Evolutionary conservation across 2,329 filamentous ascomycete genomes (phyloP).

Genomic region (Lasiodiplodia sp.): DNA sequence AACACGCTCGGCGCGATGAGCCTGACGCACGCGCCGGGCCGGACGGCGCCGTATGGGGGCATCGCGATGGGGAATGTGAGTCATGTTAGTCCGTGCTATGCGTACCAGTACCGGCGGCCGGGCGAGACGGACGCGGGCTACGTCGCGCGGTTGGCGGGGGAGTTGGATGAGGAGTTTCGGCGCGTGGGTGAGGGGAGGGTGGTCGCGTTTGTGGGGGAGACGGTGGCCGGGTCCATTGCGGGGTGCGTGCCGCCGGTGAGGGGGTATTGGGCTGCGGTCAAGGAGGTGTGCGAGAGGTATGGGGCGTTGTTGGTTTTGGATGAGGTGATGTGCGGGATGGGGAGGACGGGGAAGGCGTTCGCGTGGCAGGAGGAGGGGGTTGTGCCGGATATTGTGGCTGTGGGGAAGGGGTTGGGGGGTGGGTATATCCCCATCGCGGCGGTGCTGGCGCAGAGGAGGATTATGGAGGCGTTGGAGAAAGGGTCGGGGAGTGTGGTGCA

Average conservation of each 20-base stretch:
- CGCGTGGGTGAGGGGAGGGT: constrained; percentile 70
- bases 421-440: constrained; percentile 70
- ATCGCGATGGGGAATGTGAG: constrained; percentile 61
- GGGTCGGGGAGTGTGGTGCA: constrained; percentile 61
- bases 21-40: constrained; percentile 66
- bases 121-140: constrained; percentile 67
- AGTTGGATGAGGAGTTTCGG: constrained; percentile 73
- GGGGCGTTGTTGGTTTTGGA: constrained; percentile 78
- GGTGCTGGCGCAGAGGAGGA: constrained; percentile 61
- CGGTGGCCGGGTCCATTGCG: constrained; percentile 74
- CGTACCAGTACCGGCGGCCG: constrained; percentile 64
- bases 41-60: constrained; percentile 69
- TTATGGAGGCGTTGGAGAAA: constrained; percentile 58
- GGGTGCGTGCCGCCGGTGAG: constrained; percentile 71
- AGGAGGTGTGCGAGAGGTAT: constrained; percentile 71
- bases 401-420: constrained; percentile 72
- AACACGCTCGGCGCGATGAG: constrained; percentile 72
- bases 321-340: constrained; percentile 76
- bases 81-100: constrained; percentile 71
- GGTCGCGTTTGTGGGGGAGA: constrained; percentile 76
- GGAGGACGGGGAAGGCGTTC: constrained; percentile 65
- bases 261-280: constrained; percentile 75
- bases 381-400: constrained; percentile 69
- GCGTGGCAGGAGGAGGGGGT: constrained; percentile 67
- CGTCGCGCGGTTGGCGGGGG: constrained; percentile 64